Base-by-base conservation (phyloP, 2,329 filamentous ascomycete species). In the Aspergillus piperis region DNA sequence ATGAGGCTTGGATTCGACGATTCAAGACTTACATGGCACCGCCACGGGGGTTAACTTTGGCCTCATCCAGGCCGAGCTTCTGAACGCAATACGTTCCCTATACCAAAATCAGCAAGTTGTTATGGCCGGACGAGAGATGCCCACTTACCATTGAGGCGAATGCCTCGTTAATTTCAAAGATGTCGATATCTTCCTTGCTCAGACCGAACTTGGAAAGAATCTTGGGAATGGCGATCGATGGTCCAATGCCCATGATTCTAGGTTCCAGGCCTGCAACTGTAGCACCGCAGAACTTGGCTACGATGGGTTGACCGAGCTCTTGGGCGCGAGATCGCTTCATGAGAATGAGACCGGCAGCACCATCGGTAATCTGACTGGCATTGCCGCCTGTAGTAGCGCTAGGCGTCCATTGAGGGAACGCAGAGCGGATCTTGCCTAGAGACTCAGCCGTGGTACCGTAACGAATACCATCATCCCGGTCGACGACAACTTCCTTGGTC, bases 11-110 rank as follows among this genome's bases (percentile, higher is more conserved):
- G 47, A 13, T 38, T 27, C 39, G 15, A 3, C 11, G 54, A 39
- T 3, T 23, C 4, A 15, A 42, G 10, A 64, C 76, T 72, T 72
- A 78, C 76, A 96, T 96, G 41, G 92, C 91, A 66, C 93, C 93
- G 64, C 93, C 93, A 82, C 96, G 95, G 64, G 92, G 92, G 81
- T 97, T 97, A 71, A 97, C 89, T 85, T 96, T 96, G 62, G 89
- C 86, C 64, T 83, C 75, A 62, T 91, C 90, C 36, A 97, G 81
- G 38, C 87, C 88, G 19, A 97, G 84, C 82, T 96, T 88, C 70
- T 91, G 88, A 62, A 91, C 88, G 77, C 91, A 96, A 87, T 90
- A 96, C 66, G 96, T 78, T 79, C 92, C 96, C 84, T 96, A 90
- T 65, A 30, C 15, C 19, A 56, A 8, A 39, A 42, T 68, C 54